phyloP scores from a whole-genome alignment of 176 grass and related monocot species.

The Neostapfia colusana region DNA sequence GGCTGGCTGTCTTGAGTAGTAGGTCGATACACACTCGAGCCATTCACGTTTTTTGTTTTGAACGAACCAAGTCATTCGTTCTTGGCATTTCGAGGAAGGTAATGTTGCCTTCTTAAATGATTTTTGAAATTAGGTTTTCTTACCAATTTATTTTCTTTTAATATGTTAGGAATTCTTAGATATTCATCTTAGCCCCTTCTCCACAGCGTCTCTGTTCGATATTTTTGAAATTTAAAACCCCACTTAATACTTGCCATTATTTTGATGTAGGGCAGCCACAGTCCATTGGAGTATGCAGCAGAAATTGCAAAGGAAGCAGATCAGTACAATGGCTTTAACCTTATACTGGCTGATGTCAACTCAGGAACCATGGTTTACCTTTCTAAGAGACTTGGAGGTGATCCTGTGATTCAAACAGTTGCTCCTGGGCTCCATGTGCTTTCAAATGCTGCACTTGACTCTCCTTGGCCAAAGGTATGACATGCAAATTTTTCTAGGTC shows the following conservation, averaged over 20 bases:
- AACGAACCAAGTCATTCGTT: not conserved
- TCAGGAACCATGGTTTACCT: constrained; percentile 78
- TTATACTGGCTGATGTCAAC: constrained; percentile 69
- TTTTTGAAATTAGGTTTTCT: not conserved
- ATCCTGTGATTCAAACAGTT: constrained; percentile 62
- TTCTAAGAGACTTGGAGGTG: constrained; percentile 63
- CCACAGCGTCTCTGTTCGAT: not conserved
- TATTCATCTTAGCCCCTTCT: not conserved
- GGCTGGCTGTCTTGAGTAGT: not conserved
- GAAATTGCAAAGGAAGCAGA: constrained; percentile 85
- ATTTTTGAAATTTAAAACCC: not conserved
- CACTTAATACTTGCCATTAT: not conserved
- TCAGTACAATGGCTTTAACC: constrained; percentile 85
- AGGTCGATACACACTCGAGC: not conserved
- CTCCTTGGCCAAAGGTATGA: constrained; percentile 89
- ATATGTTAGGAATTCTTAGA: not conserved
- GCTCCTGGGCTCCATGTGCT: constrained; percentile 81
- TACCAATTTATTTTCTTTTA: not conserved
- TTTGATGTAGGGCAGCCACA: constrained; percentile 46
- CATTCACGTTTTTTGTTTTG: too few relatives aligned
- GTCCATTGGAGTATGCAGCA: constrained; percentile 61
- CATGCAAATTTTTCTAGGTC: not conserved
- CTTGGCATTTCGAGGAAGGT: not conserved
- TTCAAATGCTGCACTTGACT: constrained; percentile 74
- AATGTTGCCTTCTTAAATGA: not conserved